These are phyloP conservation scores for Melaleuca quinquenervia DNA, from an alignment of 345 rosid genomes.

Conservation along the genomic window DNA sequence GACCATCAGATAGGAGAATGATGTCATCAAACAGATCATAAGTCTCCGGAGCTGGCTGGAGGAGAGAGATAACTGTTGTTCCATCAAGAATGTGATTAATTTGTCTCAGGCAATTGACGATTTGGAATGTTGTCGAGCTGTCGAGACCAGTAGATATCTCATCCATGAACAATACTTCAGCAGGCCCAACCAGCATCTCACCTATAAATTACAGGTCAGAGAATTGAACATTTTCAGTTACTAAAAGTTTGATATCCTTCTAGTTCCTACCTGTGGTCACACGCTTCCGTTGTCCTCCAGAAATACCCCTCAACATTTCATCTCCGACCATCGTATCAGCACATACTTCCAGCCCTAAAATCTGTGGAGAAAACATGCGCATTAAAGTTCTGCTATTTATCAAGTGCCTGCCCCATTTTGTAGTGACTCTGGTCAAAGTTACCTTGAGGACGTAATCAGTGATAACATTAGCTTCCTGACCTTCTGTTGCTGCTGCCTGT, in stretches of 20 bases:
- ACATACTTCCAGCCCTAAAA: slow-evolving; percentile 23
- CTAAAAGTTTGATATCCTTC: not conserved
- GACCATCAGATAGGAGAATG: slow-evolving; percentile 54
- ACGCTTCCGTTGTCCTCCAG: slow-evolving; percentile 33
- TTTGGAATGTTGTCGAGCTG: slow-evolving; percentile 61
- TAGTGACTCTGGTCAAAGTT: not conserved
- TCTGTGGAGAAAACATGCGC: slow-evolving; percentile 5
- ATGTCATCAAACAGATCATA: slow-evolving; percentile 66
- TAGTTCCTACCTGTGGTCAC: slow-evolving; percentile 21
- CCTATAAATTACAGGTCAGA: slow-evolving; percentile 14
- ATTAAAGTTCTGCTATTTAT: not conserved
- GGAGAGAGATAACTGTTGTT: slow-evolving; percentile 66
- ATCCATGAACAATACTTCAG: slow-evolving; percentile 60
- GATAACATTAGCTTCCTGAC: slow-evolving; percentile 39
- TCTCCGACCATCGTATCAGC: slow-evolving; percentile 27
- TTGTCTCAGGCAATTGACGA: slow-evolving; percentile 53
- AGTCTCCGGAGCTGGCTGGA: slow-evolving; percentile 82
- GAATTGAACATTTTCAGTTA: not conserved
- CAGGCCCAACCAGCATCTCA: slow-evolving; percentile 69
- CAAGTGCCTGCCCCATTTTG: not conserved
- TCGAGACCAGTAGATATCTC: slow-evolving; percentile 76
- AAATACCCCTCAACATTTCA: slow-evolving; percentile 31
- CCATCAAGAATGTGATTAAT: slow-evolving; percentile 36
- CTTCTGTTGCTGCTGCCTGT: slow-evolving; percentile 36
- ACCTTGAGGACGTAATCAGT: slow-evolving; percentile 55